Base-by-base conservation (phyloP, 2,329 filamentous ascomycete genomes). In the Botryotinia calthae region DNA sequence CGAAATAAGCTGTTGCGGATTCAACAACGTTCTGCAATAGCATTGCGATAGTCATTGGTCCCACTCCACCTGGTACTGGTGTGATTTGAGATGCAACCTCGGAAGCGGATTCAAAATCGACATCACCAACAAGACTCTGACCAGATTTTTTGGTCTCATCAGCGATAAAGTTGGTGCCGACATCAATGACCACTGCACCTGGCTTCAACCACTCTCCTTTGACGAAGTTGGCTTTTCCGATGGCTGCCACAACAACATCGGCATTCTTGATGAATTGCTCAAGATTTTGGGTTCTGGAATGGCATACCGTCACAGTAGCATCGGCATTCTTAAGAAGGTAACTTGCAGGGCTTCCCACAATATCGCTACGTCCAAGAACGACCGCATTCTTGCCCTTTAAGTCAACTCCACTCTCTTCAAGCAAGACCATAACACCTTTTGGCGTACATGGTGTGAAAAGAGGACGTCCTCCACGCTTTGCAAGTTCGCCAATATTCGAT, bases 11-110 rank as follows among this genome's bases (percentile, higher is more conserved):
- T 66, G 90, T 91, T 51, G 96, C 92, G 48, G 95, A 91, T 78
- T 95, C 92, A 72, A 98, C 92, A 14, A 98, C 95, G 80, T 99
- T 99, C 83, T 97, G 93, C 79, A 99, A 85, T 65, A 99, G 87
- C 96, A 99, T 99, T 74, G 96, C 96, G 76, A 99, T 95, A 4
- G 96, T 99, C 96, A 99, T 99, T 68, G 96, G 96, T 0, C 96
- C 96, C 73, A 99, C 96, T 82, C 96, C 96, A 73, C 96, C 96
- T 1, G 96, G 96, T 2, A 99, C 96, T 1, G 96, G 96, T 3
- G 96, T 99, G 80, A 99, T 98, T 79, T 93, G 89, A 3, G 95
- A 97, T 31, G 95, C 96, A 59, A 98, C 92, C 81, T 97, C 87
- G 25, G 87, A 87, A 25, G 95, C 95, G 61, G 92, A 90, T 69